Evolutionary conservation across 202 grass and related monocot species (phyloP).

Genomic region (Panicum hallii): DNA sequence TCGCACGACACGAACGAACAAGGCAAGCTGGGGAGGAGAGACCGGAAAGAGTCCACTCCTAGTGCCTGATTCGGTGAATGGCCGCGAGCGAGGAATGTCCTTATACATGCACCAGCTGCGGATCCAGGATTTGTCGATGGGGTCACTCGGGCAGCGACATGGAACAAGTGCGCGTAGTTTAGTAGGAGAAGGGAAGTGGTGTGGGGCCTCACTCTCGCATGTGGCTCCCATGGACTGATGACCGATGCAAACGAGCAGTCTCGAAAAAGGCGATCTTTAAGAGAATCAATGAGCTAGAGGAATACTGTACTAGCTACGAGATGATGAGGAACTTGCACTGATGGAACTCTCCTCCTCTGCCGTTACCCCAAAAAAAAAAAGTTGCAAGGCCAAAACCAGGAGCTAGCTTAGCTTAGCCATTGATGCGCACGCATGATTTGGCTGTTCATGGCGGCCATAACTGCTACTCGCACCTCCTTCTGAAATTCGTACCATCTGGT

Average conservation of each 20-base stretch:
- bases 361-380: background rate
- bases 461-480: background rate
- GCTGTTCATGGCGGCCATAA: background rate
- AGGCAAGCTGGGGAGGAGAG: background rate
- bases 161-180: conserved; percentile 23
- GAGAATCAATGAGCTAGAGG: background rate
- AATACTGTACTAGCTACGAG: background rate
- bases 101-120: background rate
- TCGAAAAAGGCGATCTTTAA: background rate
- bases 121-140: background rate
- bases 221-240: background rate
- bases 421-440: no score
- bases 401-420: background rate
- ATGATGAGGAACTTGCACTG: no score
- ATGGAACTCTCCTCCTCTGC: conserved; percentile 7
- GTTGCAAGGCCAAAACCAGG: background rate
- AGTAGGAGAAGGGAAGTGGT: background rate
- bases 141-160: background rate
- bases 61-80: background rate
- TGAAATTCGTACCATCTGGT: background rate
- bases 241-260: background rate
- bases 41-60: background rate
- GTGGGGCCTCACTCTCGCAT: background rate
- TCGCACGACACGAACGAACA: background rate
- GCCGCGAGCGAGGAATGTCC: conserved; percentile 1